Conservation (phyloP, 2,329 filamentous ascomycete species). For the Phoma sp. region DNA sequence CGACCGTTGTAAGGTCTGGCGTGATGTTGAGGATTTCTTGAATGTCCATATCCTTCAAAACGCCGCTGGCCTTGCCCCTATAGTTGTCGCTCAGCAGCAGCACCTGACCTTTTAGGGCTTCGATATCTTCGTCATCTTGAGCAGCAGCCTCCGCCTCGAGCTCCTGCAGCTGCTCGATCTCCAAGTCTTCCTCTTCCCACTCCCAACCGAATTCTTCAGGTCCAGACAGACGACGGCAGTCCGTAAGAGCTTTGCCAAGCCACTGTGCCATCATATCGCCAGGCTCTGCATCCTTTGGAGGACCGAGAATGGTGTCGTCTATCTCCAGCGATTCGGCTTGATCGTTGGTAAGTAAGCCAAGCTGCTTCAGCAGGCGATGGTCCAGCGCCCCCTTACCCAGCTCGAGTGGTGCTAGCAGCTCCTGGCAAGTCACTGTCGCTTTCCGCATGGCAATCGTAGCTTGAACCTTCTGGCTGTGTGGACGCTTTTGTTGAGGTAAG, state of each 20-base stretch:
- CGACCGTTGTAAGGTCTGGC: slow-evolving; percentile 68
- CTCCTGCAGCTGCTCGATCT: slow-evolving; percentile 66
- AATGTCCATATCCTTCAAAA: slow-evolving; percentile 40
- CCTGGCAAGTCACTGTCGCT: slow-evolving; percentile 28
- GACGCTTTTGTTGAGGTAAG: slow-evolving; percentile 26
- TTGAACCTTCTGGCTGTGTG: slow-evolving; percentile 49
- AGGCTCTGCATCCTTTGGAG: slow-evolving; percentile 34
- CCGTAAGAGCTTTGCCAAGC: slow-evolving; percentile 60
- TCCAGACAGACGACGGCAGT: slow-evolving; percentile 53
- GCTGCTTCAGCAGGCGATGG: slow-evolving; percentile 55
- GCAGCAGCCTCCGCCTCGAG: slow-evolving; percentile 63
- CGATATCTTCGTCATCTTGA: slow-evolving; percentile 60
- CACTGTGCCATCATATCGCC: slow-evolving; percentile 59
- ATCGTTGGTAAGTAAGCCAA: slow-evolving; percentile 64
- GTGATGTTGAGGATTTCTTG: slow-evolving; percentile 46
- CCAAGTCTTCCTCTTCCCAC: slow-evolving; percentile 66
- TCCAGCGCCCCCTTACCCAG: slow-evolving; percentile 27
- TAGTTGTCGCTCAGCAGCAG: slow-evolving; percentile 50
- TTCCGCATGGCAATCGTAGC: slow-evolving; percentile 53
- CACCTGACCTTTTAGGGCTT: slow-evolving; percentile 45
- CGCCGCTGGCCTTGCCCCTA: slow-evolving; percentile 33
- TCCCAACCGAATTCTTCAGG: slow-evolving; percentile 59
- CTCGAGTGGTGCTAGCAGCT: slow-evolving; percentile 36
- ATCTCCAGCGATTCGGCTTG: slow-evolving; percentile 68
- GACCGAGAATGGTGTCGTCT: slow-evolving; percentile 53